A percentile compares a stretch with the other conserved stretches of the same genome.
Evolutionary conservation across 805 yeast genomes (phyloP).

Genomic region (Clavispora fructus): DNA sequence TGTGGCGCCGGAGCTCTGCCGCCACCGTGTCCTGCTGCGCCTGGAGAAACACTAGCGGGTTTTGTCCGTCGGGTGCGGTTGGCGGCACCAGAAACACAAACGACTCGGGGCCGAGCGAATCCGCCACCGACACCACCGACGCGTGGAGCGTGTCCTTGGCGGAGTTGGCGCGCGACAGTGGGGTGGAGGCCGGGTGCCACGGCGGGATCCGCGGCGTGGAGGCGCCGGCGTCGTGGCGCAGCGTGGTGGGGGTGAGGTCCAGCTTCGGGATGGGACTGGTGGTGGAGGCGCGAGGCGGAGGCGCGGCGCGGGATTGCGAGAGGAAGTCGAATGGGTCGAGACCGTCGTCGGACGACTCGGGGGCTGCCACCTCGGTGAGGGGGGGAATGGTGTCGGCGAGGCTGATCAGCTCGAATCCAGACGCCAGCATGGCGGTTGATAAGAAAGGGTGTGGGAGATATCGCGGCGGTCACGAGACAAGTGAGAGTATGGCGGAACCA

Average conservation of each 20-base stretch:
- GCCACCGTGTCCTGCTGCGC: slow-evolving; percentile 4
- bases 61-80: not conserved
- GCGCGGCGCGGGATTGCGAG: slow-evolving; percentile 8
- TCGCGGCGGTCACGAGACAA: not conserved
- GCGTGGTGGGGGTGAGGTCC: slow-evolving; percentile 5
- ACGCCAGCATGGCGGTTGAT: not conserved
- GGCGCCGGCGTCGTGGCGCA: slow-evolving; percentile 1
- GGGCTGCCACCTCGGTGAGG: not conserved
- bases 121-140: slow-evolving; percentile 2
- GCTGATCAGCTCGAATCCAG: slow-evolving; percentile 13
- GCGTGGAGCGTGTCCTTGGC: slow-evolving; percentile 1
- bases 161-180: not conserved
- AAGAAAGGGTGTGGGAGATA: not conserved
- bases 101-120: not conserved
- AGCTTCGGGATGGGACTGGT: not conserved
- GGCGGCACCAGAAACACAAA: not conserved
- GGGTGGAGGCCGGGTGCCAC: not conserved
- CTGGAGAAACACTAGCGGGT: slow-evolving; percentile 9
- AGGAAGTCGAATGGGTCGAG: slow-evolving; percentile 18
- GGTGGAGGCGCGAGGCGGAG: not conserved
- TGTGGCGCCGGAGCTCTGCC: slow-evolving; percentile 2
- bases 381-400: slow-evolving; percentile 8
- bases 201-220: no score
- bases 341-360: slow-evolving; percentile 15
- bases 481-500: no score